Conservation (phyloP, 257 asterid genomes). For the Lycium barbarum region DNA sequence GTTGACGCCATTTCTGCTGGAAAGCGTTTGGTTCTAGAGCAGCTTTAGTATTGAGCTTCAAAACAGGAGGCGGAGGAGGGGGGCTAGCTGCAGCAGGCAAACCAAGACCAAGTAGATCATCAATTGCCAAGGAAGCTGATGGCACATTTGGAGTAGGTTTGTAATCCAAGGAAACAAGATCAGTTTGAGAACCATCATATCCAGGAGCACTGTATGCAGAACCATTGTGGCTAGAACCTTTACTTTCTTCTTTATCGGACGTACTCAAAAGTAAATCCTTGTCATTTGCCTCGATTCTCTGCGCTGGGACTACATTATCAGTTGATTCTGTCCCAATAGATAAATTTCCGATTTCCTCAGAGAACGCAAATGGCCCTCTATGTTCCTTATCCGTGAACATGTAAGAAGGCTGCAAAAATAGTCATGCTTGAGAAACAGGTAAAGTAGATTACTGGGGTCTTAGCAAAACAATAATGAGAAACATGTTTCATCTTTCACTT, state of each 20-base stretch:
- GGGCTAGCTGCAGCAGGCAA: constrained; percentile 58
- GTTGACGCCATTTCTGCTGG: constrained; percentile 99
- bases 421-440: background rate
- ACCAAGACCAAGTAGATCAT: constrained; percentile 89
- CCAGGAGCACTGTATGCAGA: constrained; percentile 81
- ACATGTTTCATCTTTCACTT: constrained; percentile 10
- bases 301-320: constrained; percentile 61
- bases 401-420: constrained; percentile 87
- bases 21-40: constrained; percentile 67
- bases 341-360: constrained; percentile 81
- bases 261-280: constrained; percentile 81
- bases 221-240: constrained; percentile 61
- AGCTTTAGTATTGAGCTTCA: constrained; percentile 81
- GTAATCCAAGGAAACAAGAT: constrained; percentile 80
- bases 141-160: constrained; percentile 51
- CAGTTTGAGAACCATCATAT: constrained; percentile 62
- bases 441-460: background rate
- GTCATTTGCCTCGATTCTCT: constrained; percentile 86
- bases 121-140: constrained; percentile 69
- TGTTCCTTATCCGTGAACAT: constrained; percentile 97
- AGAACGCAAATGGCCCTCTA: constrained; percentile 95
- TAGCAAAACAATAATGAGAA: constrained; percentile 6
- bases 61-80: constrained; percentile 59
- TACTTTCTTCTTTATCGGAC: constrained; percentile 86
- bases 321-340: constrained; percentile 68